Evolutionary conservation across 2,329 filamentous ascomycete species (phyloP).

Genomic region (Aureobasidium sp.): DNA sequence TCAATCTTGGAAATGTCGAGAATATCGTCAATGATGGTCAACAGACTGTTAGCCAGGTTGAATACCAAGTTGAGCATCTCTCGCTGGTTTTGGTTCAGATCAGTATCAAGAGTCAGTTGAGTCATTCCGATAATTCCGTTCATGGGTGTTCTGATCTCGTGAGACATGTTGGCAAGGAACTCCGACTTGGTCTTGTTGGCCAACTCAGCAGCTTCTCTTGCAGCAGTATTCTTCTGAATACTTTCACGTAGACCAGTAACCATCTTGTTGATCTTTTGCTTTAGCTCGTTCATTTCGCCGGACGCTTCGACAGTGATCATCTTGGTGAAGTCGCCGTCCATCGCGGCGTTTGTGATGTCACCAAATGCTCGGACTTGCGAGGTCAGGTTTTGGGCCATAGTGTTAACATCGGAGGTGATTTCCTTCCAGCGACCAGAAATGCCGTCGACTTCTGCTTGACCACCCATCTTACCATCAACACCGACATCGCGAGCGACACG

Average conservation of each 20-base stretch:
- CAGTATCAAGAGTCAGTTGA: conserved; percentile 86
- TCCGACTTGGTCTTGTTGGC: conserved; percentile 98
- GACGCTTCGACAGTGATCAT: conserved; percentile 95
- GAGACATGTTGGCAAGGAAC: conserved; percentile 97
- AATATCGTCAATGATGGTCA: conserved; percentile 90
- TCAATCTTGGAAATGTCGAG: conserved; percentile 72
- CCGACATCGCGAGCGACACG: conserved; percentile 93
- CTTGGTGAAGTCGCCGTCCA: conserved; percentile 94
- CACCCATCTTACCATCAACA: conserved; percentile 97
- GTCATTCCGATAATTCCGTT: conserved; percentile 99
- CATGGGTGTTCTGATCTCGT: conserved; percentile 96
- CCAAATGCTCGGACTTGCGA: conserved; percentile 97
- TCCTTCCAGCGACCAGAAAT: conserved; percentile 96
- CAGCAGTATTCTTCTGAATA: conserved; percentile 93
- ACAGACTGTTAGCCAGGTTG: conserved; percentile 86
- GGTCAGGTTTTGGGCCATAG: conserved; percentile 76
- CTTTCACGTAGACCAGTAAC: conserved; percentile 90
- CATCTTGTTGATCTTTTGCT: conserved; percentile 99
- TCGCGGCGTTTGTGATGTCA: conserved; percentile 96
- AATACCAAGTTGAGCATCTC: conserved; percentile 99
- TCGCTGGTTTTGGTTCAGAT: conserved; percentile 88
- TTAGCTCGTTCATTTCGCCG: conserved; percentile 98
- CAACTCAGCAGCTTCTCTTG: conserved; percentile 89
- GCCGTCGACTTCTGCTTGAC: conserved; percentile 88
- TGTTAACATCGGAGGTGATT: conserved; percentile 94